Conservation (phyloP, 495 filamentous ascomycete species). For the Xanthoparmelia taractica region DNA sequence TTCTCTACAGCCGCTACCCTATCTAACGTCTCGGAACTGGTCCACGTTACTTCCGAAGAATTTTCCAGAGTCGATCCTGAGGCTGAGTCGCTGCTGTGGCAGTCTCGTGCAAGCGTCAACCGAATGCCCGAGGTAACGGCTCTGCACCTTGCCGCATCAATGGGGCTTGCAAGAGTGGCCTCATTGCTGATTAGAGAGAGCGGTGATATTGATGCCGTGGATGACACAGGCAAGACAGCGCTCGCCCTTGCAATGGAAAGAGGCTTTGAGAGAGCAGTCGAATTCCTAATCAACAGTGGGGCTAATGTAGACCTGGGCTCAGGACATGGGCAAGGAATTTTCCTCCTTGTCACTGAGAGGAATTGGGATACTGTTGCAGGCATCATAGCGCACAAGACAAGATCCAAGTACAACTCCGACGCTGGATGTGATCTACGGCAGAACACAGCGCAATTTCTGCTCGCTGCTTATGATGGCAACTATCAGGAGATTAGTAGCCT, state of each 20-base stretch:
- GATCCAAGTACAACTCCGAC: no score
- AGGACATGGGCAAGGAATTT: background rate
- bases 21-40: no score
- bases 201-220: background rate
- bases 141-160: background rate
- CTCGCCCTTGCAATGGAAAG: background rate
- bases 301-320: background rate
- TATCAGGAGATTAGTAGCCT: no score
- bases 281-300: background rate
- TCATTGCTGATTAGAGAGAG: background rate
- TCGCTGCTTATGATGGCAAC: no score
- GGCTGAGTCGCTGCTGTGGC: no score
- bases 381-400: background rate
- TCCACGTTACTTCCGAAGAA: no score
- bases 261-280: background rate
- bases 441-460: slow-evolving; percentile 7
- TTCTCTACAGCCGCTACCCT: background rate
- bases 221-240: background rate
- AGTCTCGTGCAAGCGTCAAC: no score
- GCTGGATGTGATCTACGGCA: no score
- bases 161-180: background rate
- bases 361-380: background rate
- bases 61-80: no score
- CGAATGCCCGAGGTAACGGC: background rate
- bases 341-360: background rate